Conservation (phyloP, 2,329 filamentous ascomycete genomes). For the Diplodia corticola region DNA sequence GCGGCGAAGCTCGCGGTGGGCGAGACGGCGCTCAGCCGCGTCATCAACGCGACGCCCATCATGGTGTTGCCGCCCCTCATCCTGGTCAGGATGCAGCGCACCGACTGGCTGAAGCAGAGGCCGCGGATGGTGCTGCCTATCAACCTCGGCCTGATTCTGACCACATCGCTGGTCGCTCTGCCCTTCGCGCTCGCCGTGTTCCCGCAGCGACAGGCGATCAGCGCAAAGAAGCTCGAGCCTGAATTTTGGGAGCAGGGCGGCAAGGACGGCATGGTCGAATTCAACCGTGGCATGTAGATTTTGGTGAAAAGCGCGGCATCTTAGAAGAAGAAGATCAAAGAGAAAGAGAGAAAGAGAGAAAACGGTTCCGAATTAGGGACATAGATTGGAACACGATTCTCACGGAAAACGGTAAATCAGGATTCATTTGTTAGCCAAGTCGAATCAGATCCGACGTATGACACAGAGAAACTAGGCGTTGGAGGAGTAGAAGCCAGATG, state of each 20-base stretch:
- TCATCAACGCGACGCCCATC: constrained; percentile 92
- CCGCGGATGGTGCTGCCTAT: constrained; percentile 77
- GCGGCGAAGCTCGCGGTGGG: constrained; percentile 87
- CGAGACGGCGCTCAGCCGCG: constrained; percentile 87
- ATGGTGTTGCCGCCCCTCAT: constrained; percentile 93
- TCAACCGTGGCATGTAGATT: constrained; percentile 84
- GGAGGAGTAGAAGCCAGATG: constrained; percentile 10
- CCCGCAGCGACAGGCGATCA: constrained; percentile 83
- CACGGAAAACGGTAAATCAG: not conserved
- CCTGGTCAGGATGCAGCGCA: constrained; percentile 80
- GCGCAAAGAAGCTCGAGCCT: constrained; percentile 72
- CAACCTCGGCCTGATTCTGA: constrained; percentile 83
- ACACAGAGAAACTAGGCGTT: not conserved
- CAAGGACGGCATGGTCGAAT: constrained; percentile 80
- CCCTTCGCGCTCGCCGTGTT: constrained; percentile 90
- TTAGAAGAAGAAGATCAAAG: not conserved
- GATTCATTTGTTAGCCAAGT: constrained; percentile 2
- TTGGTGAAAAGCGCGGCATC: not conserved
- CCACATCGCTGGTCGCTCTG: constrained; percentile 83
- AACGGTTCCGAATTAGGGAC: not conserved
- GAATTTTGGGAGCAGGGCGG: constrained; percentile 85
- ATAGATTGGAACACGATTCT: not conserved
- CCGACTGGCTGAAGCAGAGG: constrained; percentile 74
- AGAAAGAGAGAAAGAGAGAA: not conserved
- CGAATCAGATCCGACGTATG: not conserved